These are phyloP conservation scores for Monascus ruber DNA, from an alignment of 2,329 filamentous ascomycete species.

Conservation along the genomic window DNA sequence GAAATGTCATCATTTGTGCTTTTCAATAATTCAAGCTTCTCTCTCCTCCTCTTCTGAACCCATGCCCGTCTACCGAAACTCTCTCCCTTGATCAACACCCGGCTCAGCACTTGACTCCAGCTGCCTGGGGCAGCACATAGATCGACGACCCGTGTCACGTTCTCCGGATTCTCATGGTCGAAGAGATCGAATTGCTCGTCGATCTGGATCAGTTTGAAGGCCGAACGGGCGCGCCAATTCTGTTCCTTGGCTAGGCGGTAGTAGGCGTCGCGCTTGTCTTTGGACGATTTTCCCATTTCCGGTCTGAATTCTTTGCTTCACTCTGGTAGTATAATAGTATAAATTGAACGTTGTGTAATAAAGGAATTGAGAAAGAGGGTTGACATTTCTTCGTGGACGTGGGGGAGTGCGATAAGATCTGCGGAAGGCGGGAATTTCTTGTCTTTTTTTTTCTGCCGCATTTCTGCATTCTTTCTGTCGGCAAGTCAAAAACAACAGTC, in stretches of 20 bases:
- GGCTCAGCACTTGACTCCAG: slow-evolving; percentile 93
- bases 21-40: slow-evolving; percentile 25
- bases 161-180: slow-evolving; percentile 44
- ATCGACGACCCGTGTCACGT: slow-evolving; percentile 86
- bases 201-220: slow-evolving; percentile 93
- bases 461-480: slow-evolving; percentile 17
- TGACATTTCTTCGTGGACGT: neutral
- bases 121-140: slow-evolving; percentile 91
- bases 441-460: slow-evolving; percentile 20
- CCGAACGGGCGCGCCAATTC: slow-evolving; percentile 91
- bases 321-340: neutral
- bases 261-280: slow-evolving; percentile 97
- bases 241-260: slow-evolving; percentile 97
- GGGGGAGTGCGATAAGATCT: slow-evolving; percentile 21
- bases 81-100: slow-evolving; percentile 86
- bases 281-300: slow-evolving; percentile 87
- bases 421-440: slow-evolving; percentile 11
- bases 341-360: neutral
- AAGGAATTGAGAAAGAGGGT: too few species aligned
- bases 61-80: slow-evolving; percentile 76
- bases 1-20: slow-evolving; percentile 9
- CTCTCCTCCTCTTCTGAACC: slow-evolving; percentile 67
- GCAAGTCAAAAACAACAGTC: neutral
- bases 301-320: neutral
- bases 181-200: slow-evolving; percentile 96